Percentiles rank a stretch among this genome's conserved stretches.
Conservation (phyloP, 2,329 filamentous ascomycete genomes). For the Microsporum canis region DNA sequence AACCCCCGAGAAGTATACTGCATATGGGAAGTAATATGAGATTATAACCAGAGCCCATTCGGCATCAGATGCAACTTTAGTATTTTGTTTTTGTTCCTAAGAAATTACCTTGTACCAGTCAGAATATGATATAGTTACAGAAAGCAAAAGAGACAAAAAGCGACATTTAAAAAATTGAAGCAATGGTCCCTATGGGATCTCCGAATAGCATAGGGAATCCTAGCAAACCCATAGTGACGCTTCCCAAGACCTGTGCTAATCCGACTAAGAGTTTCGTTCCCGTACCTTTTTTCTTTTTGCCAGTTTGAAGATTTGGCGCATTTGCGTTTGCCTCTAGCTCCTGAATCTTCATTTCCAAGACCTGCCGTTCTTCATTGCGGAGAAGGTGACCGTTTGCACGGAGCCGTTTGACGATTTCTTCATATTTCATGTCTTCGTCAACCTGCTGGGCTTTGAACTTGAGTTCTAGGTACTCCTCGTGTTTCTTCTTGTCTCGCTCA, state of each 20-base stretch:
- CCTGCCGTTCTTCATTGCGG: neutral
- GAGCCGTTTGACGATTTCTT: constrained; percentile 4
- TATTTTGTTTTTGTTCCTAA: neutral
- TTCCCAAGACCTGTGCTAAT: constrained; percentile 4
- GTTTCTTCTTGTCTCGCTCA: constrained; percentile 1
- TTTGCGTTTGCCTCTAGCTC: neutral
- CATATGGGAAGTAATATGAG: too few relatives aligned
- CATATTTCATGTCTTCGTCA: constrained; percentile 4
- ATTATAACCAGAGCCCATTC: neutral
- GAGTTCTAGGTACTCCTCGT: constrained; percentile 1
- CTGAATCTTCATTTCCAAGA: constrained; percentile 1
- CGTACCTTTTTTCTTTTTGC: constrained; percentile 5
- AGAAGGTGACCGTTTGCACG: constrained; percentile 4
- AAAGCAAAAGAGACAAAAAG: neutral
- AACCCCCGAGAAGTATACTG: too few relatives aligned
- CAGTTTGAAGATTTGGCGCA: neutral
- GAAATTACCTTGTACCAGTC: neutral
- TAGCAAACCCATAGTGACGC: constrained; percentile 5
- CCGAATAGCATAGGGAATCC: constrained; percentile 6
- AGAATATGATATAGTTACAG: neutral
- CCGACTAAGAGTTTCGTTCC: constrained; percentile 5
- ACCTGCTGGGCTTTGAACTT: constrained; percentile 5
- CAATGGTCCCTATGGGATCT: constrained; percentile 1
- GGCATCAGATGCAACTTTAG: neutral
- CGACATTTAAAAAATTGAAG: neutral